Conservation (phyloP, 2,329 filamentous ascomycete genomes). For the Venturiaceae sp. region DNA sequence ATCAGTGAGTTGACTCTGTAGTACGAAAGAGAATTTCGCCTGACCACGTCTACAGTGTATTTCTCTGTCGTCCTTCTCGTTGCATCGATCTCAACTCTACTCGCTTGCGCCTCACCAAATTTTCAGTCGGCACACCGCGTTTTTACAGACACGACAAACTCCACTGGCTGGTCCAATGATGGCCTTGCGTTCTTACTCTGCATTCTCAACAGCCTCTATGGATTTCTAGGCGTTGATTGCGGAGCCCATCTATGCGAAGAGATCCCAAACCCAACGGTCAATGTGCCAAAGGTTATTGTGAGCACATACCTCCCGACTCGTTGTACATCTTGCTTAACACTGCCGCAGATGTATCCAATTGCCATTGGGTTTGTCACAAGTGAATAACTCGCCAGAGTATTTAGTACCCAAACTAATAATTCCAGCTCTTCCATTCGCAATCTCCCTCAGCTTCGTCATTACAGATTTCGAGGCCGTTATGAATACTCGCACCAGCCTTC, state of each 20-base stretch:
- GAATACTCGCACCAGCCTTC: conserved; percentile 42
- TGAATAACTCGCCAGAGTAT: too few relatives aligned
- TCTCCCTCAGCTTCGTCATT: conserved; percentile 26
- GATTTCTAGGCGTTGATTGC: conserved; percentile 49
- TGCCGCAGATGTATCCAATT: neutral
- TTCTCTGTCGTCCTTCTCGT: too few relatives aligned
- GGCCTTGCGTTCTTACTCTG: conserved; percentile 55
- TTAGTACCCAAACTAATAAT: too few relatives aligned
- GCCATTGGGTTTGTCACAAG: neutral
- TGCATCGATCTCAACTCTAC: too few relatives aligned
- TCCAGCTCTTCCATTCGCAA: too few relatives aligned
- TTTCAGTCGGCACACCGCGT: neutral
- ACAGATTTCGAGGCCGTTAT: conserved; percentile 37
- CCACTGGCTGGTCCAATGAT: conserved; percentile 35
- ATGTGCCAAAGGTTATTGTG: conserved; percentile 30
- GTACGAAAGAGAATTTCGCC: too few relatives aligned
- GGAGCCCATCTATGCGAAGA: conserved; percentile 55
- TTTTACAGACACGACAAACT: conserved; percentile 17
- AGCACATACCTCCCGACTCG: conserved; percentile 24
- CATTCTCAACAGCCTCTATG: conserved; percentile 60
- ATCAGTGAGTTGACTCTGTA: too few relatives aligned
- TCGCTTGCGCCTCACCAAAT: too few relatives aligned
- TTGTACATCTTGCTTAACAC: neutral
- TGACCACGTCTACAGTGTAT: too few relatives aligned
- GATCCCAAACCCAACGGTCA: conserved; percentile 20